Base-by-base conservation (phyloP, 164 flowering plant genomes). In the Dillenia turbinata region DNA sequence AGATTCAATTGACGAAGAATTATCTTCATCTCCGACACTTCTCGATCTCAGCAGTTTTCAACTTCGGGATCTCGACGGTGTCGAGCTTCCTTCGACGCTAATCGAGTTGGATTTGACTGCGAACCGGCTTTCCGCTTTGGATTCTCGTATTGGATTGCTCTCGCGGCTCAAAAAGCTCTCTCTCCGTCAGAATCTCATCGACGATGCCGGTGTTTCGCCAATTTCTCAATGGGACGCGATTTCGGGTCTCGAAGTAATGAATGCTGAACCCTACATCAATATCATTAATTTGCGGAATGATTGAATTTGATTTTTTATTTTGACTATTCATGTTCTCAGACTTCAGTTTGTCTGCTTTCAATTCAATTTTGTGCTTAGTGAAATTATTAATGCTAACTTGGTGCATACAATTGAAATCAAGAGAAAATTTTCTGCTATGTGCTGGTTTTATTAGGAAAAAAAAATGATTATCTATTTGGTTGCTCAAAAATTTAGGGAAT, bases 31-130 rank as follows among this genome's bases (percentile, higher is more conserved):
- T 70, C 84, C 0, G 40, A 33, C 40, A 33, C 26, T 76, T 47
- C 90, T 94, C 49, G 99, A 94, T 71, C 90, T 91, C 45, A 82
- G 91, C 19, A 88, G 99, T 75, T 89, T 2, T 61, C 97, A 94
- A 73, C 93, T 94, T 59, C 96, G 83, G 71, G 84, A 85, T 72
- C 93, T 94, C 60, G 71, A 81, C 54, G 88, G 84, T 16, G 68
- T 94, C 53, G 89, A 94, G 56, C 72, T 94, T 8, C 86, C 95
- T 1, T 73, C 79, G 57, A 69, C 44, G 54, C 75, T 94, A 45
- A 76, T 77, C 67, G 97, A 91, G 77, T 68, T 94, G 49, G 97
- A 94, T 78, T 73, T 94, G 50, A 89, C 96, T 5, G 84, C 90
- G 5, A 94, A 94, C 61, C 90, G 99, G 0, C 62, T 94, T 4